phyloP scores from a whole-genome alignment of 306 rosid species.

The Trifolium pratense region DNA sequence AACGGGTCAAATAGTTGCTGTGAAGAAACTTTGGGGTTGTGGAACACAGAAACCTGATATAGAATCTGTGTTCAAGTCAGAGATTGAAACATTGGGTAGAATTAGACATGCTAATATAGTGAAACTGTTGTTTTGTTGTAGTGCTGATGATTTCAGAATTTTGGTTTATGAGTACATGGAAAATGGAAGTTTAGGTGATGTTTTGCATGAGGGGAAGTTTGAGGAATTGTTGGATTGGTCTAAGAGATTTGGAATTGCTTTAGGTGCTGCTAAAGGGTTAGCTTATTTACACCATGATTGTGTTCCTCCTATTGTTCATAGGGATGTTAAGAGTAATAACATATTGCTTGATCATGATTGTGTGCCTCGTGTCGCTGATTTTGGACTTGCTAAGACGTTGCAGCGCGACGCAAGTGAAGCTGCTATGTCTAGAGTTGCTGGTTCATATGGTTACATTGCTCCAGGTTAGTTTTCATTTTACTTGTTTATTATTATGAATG shows the following conservation, averaged over 20 bases:
- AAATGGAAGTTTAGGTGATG: slow-evolving; percentile 80
- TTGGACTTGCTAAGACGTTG: slow-evolving; percentile 78
- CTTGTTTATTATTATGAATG: not conserved
- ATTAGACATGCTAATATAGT: slow-evolving; percentile 82
- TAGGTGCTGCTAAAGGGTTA: slow-evolving; percentile 76
- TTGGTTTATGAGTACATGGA: slow-evolving; percentile 82
- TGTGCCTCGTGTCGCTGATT: slow-evolving; percentile 71
- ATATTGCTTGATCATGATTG: slow-evolving; percentile 71
- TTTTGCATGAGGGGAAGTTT: slow-evolving; percentile 57
- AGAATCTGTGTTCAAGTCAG: slow-evolving; percentile 62
- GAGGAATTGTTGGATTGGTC: slow-evolving; percentile 58
- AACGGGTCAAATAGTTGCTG: slow-evolving; percentile 70
- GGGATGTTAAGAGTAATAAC: slow-evolving; percentile 93
- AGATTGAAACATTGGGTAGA: slow-evolving; percentile 74
- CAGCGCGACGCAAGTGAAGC: slow-evolving; percentile 35
- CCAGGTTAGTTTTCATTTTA: slow-evolving; percentile 54
- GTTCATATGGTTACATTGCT: slow-evolving; percentile 88
- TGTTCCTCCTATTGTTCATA: slow-evolving; percentile 68
- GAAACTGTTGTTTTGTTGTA: slow-evolving; percentile 70
- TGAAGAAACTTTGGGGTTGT: slow-evolving; percentile 67
- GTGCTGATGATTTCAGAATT: slow-evolving; percentile 58
- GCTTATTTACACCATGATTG: slow-evolving; percentile 86
- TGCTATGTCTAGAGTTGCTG: slow-evolving; percentile 71
- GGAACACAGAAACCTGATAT: slow-evolving; percentile 36
- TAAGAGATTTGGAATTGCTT: slow-evolving; percentile 53